A percentile compares a stretch with the other conserved stretches of the same genome.
Conservation (phyloP, 2,329 filamentous ascomycete genomes). For the Talaromyces atroroseus region DNA sequence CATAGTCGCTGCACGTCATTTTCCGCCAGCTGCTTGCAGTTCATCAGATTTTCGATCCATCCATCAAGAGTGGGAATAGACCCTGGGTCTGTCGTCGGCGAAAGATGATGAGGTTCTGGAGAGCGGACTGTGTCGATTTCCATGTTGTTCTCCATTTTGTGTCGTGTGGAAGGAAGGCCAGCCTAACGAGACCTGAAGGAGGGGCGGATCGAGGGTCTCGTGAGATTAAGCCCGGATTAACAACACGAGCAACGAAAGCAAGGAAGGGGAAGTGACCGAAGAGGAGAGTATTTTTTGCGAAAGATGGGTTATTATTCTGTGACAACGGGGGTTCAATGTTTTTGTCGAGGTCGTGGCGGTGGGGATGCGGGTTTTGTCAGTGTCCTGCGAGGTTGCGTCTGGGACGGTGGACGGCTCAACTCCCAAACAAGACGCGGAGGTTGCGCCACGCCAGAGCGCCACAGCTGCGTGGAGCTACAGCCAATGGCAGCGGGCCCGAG, state of each 20-base stretch:
- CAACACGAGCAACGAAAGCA: conserved; percentile 15
- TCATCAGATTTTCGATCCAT: conserved; percentile 98
- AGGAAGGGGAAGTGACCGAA: conserved; percentile 13
- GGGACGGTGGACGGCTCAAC: conserved; percentile 4
- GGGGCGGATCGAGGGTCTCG: conserved; percentile 16
- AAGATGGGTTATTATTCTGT: not conserved
- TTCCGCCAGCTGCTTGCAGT: conserved; percentile 95
- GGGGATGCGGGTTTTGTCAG: conserved; percentile 4
- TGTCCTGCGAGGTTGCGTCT: conserved; percentile 9
- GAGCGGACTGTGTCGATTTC: conserved; percentile 85
- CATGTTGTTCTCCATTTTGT: conserved; percentile 92
- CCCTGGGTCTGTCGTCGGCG: conserved; percentile 73
- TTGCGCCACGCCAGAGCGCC: conserved; percentile 10
- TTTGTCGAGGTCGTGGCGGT: not conserved
- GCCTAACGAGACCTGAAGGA: conserved; percentile 21
- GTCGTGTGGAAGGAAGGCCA: conserved; percentile 20
- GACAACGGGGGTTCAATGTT: not conserved
- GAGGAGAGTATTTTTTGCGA: not conserved
- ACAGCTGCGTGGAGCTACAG: not conserved
- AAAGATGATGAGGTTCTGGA: conserved; percentile 69
- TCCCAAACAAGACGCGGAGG: conserved; percentile 8
- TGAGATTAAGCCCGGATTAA: conserved; percentile 7
- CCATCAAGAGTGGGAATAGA: conserved; percentile 90
- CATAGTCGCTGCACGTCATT: conserved; percentile 92
- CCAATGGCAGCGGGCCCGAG: not conserved